Conservation (phyloP, 352 stramenopile genomes). For the Pythium volutum region DNA sequence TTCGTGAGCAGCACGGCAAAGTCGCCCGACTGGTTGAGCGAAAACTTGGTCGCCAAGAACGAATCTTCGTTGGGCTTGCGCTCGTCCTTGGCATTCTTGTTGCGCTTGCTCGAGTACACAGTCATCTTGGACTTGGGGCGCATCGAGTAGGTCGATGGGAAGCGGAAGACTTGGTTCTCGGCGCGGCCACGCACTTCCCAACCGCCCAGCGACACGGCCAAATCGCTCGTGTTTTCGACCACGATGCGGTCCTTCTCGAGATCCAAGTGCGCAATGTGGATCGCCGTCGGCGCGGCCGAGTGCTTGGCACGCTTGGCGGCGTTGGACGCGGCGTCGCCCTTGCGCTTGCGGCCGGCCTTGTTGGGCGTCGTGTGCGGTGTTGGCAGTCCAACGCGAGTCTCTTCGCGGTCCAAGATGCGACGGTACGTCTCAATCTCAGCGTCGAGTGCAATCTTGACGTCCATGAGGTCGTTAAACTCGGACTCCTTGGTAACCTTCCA, state of each 20-base stretch:
- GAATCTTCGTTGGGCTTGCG: slow-evolving; percentile 69
- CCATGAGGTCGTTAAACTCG: slow-evolving; percentile 87
- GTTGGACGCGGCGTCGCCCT: slow-evolving; percentile 35
- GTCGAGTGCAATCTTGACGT: slow-evolving; percentile 80
- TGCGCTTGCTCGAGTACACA: slow-evolving; percentile 77
- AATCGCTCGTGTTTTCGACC: slow-evolving; percentile 67
- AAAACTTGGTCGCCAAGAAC: slow-evolving; percentile 81
- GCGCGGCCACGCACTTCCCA: slow-evolving; percentile 66
- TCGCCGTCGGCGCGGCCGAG: slow-evolving; percentile 28
- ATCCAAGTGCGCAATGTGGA: slow-evolving; percentile 65
- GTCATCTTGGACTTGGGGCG: slow-evolving; percentile 63
- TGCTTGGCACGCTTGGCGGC: slow-evolving; percentile 50
- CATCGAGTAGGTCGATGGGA: slow-evolving; percentile 68
- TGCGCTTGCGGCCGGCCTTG: slow-evolving; percentile 57
- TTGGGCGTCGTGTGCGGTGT: slow-evolving; percentile 45
- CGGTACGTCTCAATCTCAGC: slow-evolving; percentile 80
- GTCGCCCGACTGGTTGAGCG: slow-evolving; percentile 62
- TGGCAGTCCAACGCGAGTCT: slow-evolving; percentile 59
- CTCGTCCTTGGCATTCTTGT: slow-evolving; percentile 74
- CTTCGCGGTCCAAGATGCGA: slow-evolving; percentile 78
- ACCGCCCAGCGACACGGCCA: slow-evolving; percentile 49
- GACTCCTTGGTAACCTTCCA: slow-evolving; percentile 71
- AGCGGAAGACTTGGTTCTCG: slow-evolving; percentile 65
- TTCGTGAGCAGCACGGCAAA: slow-evolving; percentile 59
- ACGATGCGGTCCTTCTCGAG: slow-evolving; percentile 76